Evolutionary conservation across 371 early-diverging fungal genomes (phyloP), one percentile per base, ranked within the genome.

Genomic region (Blakeslea trispora): DNA sequence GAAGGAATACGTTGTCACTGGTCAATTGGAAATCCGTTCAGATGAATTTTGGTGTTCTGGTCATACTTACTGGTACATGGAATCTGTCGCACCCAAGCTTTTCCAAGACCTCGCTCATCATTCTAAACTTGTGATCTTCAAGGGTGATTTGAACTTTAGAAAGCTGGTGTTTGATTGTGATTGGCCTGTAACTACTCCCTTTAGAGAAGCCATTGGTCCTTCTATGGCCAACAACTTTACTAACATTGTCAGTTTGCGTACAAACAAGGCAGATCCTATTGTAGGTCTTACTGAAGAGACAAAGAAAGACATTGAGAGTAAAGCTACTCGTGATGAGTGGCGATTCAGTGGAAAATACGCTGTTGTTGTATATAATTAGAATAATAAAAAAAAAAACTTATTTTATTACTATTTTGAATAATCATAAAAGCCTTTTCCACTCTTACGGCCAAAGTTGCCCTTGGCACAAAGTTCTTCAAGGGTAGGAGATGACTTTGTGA

Each of bases 71-170:
- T 85, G 89, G 74, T 85, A 91, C 40, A 75, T 98, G 54, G 61
- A 71, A 9, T 71, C 73, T 5, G 75, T 71, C 40, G 89, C 87
- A 7, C 81, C 84, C 10, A 81, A 80, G 5, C 68, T 94, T 6
- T 92, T 80, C 68, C 51, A 67, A 1, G 77, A 84, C 28, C 66
- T 86, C 66, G 55, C 50, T 22, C 47, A 81, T 13, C 61, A 75
- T 23, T 75, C 91, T 4, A 77, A 84, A 21, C 55, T 94, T 21
- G 76, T 91, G 34, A 80, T 98, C 15, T 96, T 93, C 68, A 98
- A 98, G 70, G 98, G 98, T 31, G 98, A 98, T 63, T 67, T 98
- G 61, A 98, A 98, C 77, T 98, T 91, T 70, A 83, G 98, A 55
- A 98, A 98, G 67, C 75, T 95, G 17, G 86, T 90, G 5, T 92